These are phyloP conservation scores for Parasarocladium wereldwijsianum DNA, from an alignment of 2,329 filamentous ascomycete genomes.

Conservation along the genomic window DNA sequence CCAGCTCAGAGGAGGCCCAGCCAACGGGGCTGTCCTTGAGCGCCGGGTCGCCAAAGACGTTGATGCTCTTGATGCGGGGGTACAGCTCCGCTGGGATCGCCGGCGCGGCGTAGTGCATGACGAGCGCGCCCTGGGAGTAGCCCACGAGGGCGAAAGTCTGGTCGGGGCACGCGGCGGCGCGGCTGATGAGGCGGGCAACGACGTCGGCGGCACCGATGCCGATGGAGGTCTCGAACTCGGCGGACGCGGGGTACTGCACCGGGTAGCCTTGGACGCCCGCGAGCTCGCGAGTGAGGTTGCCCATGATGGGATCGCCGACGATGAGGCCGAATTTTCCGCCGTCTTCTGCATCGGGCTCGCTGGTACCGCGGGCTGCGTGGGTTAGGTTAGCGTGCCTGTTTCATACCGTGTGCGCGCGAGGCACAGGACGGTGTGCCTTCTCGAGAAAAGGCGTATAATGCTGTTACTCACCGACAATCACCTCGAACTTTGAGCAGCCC, in stretches of 20 bases:
- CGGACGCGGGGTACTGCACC: conserved; percentile 7
- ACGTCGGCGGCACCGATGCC: conserved; percentile 5
- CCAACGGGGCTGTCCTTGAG: too few species aligned
- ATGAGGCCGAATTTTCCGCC: conserved; percentile 7
- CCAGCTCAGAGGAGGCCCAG: conserved; percentile 4
- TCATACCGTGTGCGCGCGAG: too few species aligned
- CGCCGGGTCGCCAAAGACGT: conserved; percentile 7
- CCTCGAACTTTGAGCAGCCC: conserved; percentile 7
- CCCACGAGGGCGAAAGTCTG: conserved; percentile 8
- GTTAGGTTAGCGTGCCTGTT: too few species aligned
- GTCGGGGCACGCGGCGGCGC: conserved; percentile 4
- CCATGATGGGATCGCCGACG: conserved; percentile 7
- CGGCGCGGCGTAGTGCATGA: conserved; percentile 5
- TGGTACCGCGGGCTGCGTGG: conserved; percentile 6
- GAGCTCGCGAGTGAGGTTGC: conserved; percentile 6
- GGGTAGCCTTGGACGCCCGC: conserved; percentile 7
- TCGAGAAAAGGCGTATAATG: neutral
- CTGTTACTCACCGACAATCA: conserved; percentile 6
- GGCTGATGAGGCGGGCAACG: conserved; percentile 4
- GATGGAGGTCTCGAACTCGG: conserved; percentile 1
- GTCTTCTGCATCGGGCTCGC: conserved; percentile 6
- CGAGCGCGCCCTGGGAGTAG: conserved; percentile 7
- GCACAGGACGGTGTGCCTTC: neutral
- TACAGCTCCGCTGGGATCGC: conserved; percentile 4
- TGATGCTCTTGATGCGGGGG: conserved; percentile 5